phyloP scores from a whole-genome alignment of 2,329 filamentous ascomycete species.

The Daldinia eschscholtzii region DNA sequence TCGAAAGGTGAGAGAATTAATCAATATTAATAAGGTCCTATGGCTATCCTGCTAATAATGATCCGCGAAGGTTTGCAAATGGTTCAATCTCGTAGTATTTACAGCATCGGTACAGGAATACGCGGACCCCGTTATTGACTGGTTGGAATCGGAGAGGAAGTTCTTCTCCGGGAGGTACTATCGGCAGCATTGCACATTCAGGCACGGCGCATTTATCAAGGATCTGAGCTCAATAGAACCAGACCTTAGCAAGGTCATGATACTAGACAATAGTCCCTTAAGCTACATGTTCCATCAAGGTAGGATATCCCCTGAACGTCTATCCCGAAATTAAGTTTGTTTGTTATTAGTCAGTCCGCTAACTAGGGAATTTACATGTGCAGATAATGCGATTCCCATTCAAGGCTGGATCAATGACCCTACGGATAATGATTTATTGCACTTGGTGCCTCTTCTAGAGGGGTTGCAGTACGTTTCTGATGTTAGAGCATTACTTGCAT shows the following conservation, averaged over 20 bases:
- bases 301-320: constrained; percentile 58
- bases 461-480: constrained; percentile 97
- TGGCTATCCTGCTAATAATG: constrained; percentile 43
- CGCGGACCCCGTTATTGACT: constrained; percentile 98
- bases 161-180: constrained; percentile 96
- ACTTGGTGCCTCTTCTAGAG: constrained; percentile 92
- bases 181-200: constrained; percentile 94
- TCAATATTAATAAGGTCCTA: constrained; percentile 8
- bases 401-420: constrained; percentile 99
- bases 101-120: constrained; percentile 99
- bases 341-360: constrained; percentile 25
- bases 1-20: constrained; percentile 71
- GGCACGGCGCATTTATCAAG: constrained; percentile 98
- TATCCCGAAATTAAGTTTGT: constrained; percentile 10
- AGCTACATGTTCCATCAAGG: constrained; percentile 99
- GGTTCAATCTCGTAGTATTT: constrained; percentile 97
- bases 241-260: constrained; percentile 98
- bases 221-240: constrained; percentile 96
- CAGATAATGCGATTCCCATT: constrained; percentile 98
- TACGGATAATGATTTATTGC: constrained; percentile 93
- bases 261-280: constrained; percentile 96
- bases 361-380: constrained; percentile 30
- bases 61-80: constrained; percentile 80
- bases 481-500: constrained; percentile 87
- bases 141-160: constrained; percentile 96